Evolutionary conservation across 139 green algal genomes (phyloP).

Genomic region (Volvox reticuliferus): DNA sequence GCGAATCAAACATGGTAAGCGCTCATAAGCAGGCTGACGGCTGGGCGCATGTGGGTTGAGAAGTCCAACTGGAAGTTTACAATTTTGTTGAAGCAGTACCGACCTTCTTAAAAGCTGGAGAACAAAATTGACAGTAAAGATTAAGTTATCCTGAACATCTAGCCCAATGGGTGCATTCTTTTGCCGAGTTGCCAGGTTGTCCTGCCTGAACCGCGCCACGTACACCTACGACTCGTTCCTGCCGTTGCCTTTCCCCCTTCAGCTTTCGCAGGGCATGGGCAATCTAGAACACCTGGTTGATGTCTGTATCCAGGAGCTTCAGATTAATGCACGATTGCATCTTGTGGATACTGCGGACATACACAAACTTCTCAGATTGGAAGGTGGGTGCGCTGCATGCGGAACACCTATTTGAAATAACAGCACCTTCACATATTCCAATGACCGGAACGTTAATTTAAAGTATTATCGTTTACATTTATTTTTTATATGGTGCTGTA

Average conservation of each 20-base stretch:
- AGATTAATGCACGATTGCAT: background rate
- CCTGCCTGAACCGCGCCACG: background rate
- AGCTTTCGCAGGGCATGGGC: background rate
- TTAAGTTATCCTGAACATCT: no score
- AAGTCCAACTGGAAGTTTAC: background rate
- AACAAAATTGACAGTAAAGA: no score
- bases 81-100: no score
- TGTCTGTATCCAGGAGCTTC: background rate
- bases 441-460: no score
- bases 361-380: background rate
- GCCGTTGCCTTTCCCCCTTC: background rate
- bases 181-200: background rate
- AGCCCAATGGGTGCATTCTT: no score
- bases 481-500: background rate
- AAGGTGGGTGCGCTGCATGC: background rate
- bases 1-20: background rate
- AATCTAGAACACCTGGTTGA: background rate
- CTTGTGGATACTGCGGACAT: constrained; percentile 4
- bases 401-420: no score
- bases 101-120: no score
- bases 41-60: background rate
- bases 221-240: constrained; percentile 11
- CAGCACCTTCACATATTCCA: no score
- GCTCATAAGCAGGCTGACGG: background rate
- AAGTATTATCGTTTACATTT: no score